Evolutionary conservation across 106 monocot genomes (phyloP), one percentile per base, ranked within the genome.

Genomic region (Dioscorea alata): DNA sequence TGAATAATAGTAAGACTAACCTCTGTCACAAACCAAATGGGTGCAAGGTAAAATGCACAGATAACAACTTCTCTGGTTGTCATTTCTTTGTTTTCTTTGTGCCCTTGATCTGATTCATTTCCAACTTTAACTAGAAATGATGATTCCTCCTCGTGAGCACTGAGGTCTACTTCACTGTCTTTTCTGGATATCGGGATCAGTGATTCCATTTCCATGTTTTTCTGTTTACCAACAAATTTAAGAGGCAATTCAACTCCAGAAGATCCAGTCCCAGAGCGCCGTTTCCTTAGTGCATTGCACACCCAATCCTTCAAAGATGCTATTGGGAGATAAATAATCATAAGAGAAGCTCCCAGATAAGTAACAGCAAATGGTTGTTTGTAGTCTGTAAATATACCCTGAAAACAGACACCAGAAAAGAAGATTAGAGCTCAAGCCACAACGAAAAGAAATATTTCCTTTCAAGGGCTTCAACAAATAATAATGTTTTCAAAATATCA

Each of bases 21-120:
- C 92, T 97, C 96, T 62, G 96, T 97, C 68, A 92, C 66, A 72
- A 97, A 97, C 96, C 96, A 97, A 66, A 97, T 73, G 13, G 96
- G 96, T 7, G 89, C 84, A 73, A 97, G 89, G 87, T 92, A 97
- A 70, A 89, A 79, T 31, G 81, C 89, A 81, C 73, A 92, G 70
- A n/a, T 84, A 70, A 80, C 86, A 74, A 97, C 92, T 74, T 92
- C 82, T 71, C 60, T 78, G 8, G 89, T 58, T 50, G 86, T 75
- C 54, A 89, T 59, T 54, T 77, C 76, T 72, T 21, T 73, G 53
- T 81, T 86, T 42, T 83, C 73, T 54, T 78, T 88, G 23, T 69
- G 59, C 13, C 18, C 50, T 48, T 50, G 75, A 60, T 65, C 71
- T 72, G 59, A 69, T 53, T 78, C 80, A 76, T 78, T 64, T 68